Base-by-base conservation (phyloP, 2,329 filamentous ascomycete species). In the Aspergillus arachidicola region DNA sequence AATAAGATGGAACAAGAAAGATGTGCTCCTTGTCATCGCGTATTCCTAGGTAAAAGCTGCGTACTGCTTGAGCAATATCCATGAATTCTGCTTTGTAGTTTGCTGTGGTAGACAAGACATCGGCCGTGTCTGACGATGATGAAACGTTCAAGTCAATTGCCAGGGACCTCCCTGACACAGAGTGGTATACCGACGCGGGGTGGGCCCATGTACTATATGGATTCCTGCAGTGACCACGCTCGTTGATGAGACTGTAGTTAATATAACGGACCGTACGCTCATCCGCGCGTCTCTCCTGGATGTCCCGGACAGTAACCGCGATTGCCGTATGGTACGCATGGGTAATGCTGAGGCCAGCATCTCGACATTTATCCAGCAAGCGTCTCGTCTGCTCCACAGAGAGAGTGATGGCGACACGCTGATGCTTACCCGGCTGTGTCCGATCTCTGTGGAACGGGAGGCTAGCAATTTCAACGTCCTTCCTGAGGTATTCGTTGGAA, bases 291-390 rank as follows among this genome's bases (percentile, higher is more conserved):
- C 63, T 58, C 46, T 64, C 59, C 28, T 71, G 70, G 1, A 66
- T 6, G 38, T 68, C 68, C 0, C 67, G 64, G 21, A 73, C 60
- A 14, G 62, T 43, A 12, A 70, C 48, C 1, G 67, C 70, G 26
- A 71, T 65, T 10, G 68, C 69, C 6, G 71, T 66, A 50, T 73
- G 70, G 54, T 73, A 73, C 0, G 66, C 68, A 55, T 73, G 71
- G 0, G 70, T 71, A 4, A 72, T 56, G 41, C 69, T 73, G 3
- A 64, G 36, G 0, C 62, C 62, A 0, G 66, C 14, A 1, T 36
- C 55, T 12, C 61, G 64, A 36, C 70, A 71, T 6, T 64, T 63
- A 5, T 45, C 57, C 1, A 73, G 46, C 2, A 72, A 19, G 3
- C 30, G 59, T 14, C 54, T 41, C 3, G 71, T 71, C 2, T 61